A percentile compares a stretch with the other conserved stretches of the same genome.
These are phyloP conservation scores for Candida albicans DNA, from an alignment of 1,139 yeast species.

Conservation along the genomic window DNA sequence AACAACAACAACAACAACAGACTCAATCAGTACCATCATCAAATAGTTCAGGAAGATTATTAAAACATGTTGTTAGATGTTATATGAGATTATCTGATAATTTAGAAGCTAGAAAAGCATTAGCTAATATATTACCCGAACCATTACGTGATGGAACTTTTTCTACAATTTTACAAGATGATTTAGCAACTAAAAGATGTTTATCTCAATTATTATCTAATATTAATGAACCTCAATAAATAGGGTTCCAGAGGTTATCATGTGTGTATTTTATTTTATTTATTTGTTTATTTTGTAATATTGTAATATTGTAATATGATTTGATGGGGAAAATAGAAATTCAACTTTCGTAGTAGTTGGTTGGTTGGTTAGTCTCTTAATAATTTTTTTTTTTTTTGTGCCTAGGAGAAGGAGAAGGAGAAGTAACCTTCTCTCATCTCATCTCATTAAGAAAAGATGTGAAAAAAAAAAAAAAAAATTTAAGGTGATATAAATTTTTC, in stretches of 20 bases:
- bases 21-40: conserved; percentile 18
- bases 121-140: conserved; percentile 82
- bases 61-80: conserved; percentile 93
- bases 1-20: conserved; percentile 29
- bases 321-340: too few species aligned
- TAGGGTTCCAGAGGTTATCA: too few species aligned
- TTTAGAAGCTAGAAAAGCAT: conserved; percentile 84
- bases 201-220: conserved; percentile 79
- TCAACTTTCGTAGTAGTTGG: too few species aligned
- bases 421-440: too few species aligned
- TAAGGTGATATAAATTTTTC: not conserved
- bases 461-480: conserved; percentile 5
- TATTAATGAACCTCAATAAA: conserved; percentile 41
- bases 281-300: too few species aligned
- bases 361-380: too few species aligned
- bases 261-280: too few species aligned
- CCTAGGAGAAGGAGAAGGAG: not conserved
- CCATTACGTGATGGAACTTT: conserved; percentile 91
- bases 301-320: too few species aligned
- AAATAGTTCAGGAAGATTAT: conserved; percentile 68
- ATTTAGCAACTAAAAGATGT: conserved; percentile 84
- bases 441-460: not conserved
- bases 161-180: conserved; percentile 76
- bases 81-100: conserved; percentile 89
- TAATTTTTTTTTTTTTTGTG: not conserved